Conservation (phyloP, 495 filamentous ascomycete genomes). For the Glonium stellatum region DNA sequence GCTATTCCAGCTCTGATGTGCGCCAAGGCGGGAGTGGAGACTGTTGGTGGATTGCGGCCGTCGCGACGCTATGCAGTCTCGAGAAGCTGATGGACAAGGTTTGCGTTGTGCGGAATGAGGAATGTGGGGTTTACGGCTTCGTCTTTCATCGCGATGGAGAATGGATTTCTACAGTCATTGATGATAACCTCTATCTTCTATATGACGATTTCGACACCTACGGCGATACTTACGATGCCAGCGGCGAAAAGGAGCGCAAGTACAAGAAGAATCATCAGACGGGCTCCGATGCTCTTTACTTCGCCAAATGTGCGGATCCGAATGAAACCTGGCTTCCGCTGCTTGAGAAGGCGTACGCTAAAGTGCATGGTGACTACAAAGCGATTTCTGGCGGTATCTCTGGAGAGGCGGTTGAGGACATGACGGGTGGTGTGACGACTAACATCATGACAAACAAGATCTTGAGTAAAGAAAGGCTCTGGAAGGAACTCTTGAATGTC, state of each 20-base stretch:
- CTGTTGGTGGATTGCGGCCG: constrained; percentile 84
- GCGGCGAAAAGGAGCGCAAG: constrained; percentile 15
- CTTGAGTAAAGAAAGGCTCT: constrained; percentile 79
- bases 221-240: constrained; percentile 24
- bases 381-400: constrained; percentile 77
- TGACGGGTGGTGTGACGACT: constrained; percentile 85
- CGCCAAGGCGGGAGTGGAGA: constrained; percentile 73
- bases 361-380: constrained; percentile 82
- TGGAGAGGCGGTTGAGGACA: constrained; percentile 83
- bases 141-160: constrained; percentile 88
- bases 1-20: constrained; percentile 49
- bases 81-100: constrained; percentile 68
- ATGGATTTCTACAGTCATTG: constrained; percentile 84
- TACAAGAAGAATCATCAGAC: constrained; percentile 41
- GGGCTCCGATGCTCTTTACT: constrained; percentile 72
- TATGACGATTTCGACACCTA: constrained; percentile 67
- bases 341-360: constrained; percentile 93
- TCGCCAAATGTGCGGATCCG: constrained; percentile 73
- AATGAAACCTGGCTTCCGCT: constrained; percentile 94
- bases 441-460: constrained; percentile 74
- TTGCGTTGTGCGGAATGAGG: constrained; percentile 73
- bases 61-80: constrained; percentile 78
- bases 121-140: constrained; percentile 86
- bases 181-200: constrained; percentile 73
- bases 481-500: constrained; percentile 80